Conservation (phyloP, 1,284 basidiomycete genomes). For the Earliella scabrosa region DNA sequence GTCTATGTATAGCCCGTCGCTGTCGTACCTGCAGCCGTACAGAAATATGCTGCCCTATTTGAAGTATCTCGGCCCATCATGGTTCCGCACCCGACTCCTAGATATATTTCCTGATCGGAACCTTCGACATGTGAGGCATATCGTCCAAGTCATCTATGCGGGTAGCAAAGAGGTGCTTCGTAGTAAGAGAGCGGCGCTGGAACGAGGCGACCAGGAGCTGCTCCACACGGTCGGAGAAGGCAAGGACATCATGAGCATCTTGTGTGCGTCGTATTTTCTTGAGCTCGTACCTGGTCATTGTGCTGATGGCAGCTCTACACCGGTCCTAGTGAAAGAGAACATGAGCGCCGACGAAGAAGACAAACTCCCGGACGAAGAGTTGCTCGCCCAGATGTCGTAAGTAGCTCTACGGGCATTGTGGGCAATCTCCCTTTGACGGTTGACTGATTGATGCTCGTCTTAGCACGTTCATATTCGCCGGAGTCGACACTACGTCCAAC, state of each 20-base stretch:
- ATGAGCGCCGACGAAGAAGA: conserved; percentile 23
- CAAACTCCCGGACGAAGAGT: conserved; percentile 26
- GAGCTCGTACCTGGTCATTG: no score
- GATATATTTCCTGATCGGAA: conserved; percentile 18
- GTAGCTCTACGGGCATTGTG: neutral
- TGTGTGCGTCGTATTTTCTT: conserved; percentile 28
- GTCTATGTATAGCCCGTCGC: neutral
- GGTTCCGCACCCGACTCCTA: conserved; percentile 20
- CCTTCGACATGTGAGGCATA: no score
- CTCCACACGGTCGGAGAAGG: conserved; percentile 29
- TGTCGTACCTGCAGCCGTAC: neutral
- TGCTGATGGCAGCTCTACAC: neutral
- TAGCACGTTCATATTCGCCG: conserved; percentile 13
- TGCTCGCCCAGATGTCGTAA: conserved; percentile 29
- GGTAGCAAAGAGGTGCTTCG: conserved; percentile 16
- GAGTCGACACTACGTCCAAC: conserved; percentile 15
- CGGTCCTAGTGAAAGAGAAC: conserved; percentile 25
- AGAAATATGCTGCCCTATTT: conserved; percentile 6
- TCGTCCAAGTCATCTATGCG: no score
- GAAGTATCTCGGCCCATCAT: conserved; percentile 8
- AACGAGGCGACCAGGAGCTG: conserved; percentile 26
- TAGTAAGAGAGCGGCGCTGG: conserved; percentile 27
- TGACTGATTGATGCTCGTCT: no score
- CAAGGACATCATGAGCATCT: conserved; percentile 34
- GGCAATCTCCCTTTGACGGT: neutral